phyloP scores from a whole-genome alignment of 2,329 filamentous ascomycete genomes.

The Pseudofabraea citricarpa region DNA sequence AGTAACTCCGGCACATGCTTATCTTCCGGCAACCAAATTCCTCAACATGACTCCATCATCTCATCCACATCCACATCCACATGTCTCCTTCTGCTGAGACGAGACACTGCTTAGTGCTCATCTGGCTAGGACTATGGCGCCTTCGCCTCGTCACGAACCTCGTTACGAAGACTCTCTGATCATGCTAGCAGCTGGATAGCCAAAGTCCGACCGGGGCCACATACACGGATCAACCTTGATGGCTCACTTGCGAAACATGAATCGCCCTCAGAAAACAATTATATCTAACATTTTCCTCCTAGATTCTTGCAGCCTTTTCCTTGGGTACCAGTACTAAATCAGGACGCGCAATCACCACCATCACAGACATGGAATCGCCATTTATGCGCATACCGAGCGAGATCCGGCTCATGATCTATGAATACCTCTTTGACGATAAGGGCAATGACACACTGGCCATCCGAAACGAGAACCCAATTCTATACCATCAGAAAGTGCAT shows the following conservation, averaged over 20 bases:
- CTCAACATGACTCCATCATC: too few relatives aligned
- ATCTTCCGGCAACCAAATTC: too few relatives aligned
- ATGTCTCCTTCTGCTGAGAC: too few relatives aligned
- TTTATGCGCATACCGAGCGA: constrained; percentile 22
- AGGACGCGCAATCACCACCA: constrained; percentile 3
- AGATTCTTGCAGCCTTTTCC: not conserved
- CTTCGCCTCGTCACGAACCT: too few relatives aligned
- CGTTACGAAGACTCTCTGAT: too few relatives aligned
- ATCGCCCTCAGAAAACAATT: not conserved
- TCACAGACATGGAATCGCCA: constrained; percentile 8
- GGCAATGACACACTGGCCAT: constrained; percentile 33
- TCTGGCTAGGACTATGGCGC: too few relatives aligned
- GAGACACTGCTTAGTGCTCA: too few relatives aligned
- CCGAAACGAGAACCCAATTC: constrained; percentile 27
- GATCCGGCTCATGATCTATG: constrained; percentile 24
- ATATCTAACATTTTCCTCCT: not conserved
- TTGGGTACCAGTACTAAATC: not conserved
- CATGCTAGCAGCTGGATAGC: too few relatives aligned
- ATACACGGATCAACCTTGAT: not conserved
- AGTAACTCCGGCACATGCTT: too few relatives aligned
- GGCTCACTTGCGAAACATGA: not conserved
- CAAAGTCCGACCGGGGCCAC: too few relatives aligned
- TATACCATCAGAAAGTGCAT: constrained; percentile 17
- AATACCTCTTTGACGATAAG: constrained; percentile 36
- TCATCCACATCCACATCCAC: too few relatives aligned